Conservation (phyloP, 768 basidiomycete genomes). For the Phaeolepiota aurea region DNA sequence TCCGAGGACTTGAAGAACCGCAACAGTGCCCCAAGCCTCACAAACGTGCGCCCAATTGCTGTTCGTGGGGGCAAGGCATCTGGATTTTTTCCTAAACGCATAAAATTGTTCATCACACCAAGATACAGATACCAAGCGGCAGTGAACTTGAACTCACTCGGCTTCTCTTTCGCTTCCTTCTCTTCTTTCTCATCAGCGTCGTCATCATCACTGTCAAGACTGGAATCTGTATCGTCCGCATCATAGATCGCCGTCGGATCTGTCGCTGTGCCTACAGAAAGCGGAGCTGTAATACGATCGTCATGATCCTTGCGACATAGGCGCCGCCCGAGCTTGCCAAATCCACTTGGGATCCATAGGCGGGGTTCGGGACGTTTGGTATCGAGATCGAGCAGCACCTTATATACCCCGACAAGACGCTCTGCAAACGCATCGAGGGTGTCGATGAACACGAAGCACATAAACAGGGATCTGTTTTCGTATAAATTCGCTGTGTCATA, state of each 20-base stretch:
- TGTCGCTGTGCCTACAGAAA: conserved; percentile 26
- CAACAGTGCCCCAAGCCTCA: conserved; percentile 22
- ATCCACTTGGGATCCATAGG: conserved; percentile 35
- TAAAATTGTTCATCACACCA: too few relatives aligned
- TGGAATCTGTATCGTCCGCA: background rate
- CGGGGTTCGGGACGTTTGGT: conserved; percentile 22
- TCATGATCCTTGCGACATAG: conserved; percentile 19
- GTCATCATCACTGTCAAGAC: conserved; percentile 10
- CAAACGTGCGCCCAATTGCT: conserved; percentile 20
- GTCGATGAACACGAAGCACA: conserved; percentile 37
- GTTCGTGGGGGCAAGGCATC: conserved; percentile 34
- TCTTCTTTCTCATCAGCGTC: conserved; percentile 10
- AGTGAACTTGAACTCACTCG: background rate
- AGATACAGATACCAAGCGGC: too few relatives aligned
- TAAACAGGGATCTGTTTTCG: conserved; percentile 29
- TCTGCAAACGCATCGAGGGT: conserved; percentile 32
- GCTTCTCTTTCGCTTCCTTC: conserved; percentile 10
- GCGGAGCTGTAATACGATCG: conserved; percentile 15
- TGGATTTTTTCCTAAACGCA: conserved; percentile 23
- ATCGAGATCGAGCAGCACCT: conserved; percentile 24
- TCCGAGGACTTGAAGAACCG: conserved; percentile 31
- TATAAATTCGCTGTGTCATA: background rate
- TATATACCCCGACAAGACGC: conserved; percentile 21
- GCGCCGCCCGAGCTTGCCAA: conserved; percentile 27
- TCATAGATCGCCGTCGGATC: conserved; percentile 25